Conservation (phyloP, 2,329 filamentous ascomycete species). For the Xylaria sp. region DNA sequence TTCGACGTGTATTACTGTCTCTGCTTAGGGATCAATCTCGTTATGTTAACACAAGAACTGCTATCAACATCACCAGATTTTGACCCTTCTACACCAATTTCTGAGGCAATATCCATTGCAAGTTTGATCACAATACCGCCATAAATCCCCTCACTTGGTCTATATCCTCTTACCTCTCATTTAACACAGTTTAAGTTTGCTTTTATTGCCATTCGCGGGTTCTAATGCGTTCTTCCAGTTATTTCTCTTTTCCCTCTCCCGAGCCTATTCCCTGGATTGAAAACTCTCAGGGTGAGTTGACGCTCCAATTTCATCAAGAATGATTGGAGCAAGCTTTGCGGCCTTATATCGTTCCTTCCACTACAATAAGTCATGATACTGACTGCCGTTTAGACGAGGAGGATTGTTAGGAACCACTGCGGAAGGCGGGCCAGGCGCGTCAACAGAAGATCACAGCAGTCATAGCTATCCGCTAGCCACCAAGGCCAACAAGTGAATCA, state of each 20-base stretch:
- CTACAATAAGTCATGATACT: background rate
- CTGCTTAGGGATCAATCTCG: background rate
- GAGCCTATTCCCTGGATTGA: background rate
- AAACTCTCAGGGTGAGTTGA: background rate
- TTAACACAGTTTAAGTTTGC: background rate
- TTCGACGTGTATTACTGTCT: background rate
- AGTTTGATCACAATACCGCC: background rate
- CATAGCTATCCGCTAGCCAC: background rate
- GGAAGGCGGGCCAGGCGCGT: too few relatives aligned
- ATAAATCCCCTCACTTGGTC: background rate
- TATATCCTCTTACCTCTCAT: background rate
- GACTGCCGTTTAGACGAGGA: background rate
- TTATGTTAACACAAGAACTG: background rate
- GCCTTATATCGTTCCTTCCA: background rate
- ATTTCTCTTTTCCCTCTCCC: too few relatives aligned
- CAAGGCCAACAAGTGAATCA: background rate
- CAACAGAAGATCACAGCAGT: background rate
- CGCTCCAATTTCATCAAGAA: background rate
- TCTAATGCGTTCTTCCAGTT: slow-evolving; percentile 3
- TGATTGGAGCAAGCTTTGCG: too few relatives aligned
- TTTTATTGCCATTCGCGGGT: background rate
- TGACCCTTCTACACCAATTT: background rate
- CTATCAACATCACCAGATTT: background rate
- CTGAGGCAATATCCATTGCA: background rate
- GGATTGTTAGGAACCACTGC: too few relatives aligned